A percentile compares a stretch with the other conserved stretches of the same genome.
phyloP scores from a whole-genome alignment of 176 grass and related monocot genomes.

The Bonia amplexicaulis region DNA sequence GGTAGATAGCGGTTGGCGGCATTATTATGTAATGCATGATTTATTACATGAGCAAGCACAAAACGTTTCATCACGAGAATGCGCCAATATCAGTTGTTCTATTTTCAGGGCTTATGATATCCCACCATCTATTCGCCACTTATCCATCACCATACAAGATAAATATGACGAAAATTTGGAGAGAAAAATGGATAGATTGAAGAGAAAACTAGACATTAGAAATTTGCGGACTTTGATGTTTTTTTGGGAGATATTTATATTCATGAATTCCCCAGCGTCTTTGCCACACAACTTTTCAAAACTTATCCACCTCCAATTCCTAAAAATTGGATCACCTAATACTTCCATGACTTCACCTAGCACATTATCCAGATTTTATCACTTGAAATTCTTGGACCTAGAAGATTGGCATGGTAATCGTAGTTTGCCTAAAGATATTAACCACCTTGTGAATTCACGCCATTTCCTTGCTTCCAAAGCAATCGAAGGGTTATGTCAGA shows the following conservation, averaged over 20 bases:
- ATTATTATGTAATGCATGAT: conserved; percentile 17
- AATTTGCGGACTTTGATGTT: neutral
- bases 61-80: neutral
- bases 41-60: neutral
- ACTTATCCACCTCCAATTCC: neutral
- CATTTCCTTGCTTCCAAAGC: neutral
- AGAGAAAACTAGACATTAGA: neutral
- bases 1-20: too few relatives aligned
- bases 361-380: neutral
- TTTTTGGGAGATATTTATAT: neutral
- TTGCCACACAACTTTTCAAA: neutral
- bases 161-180: neutral
- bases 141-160: neutral
- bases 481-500: too few relatives aligned
- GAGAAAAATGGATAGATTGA: conserved; percentile 2
- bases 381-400: neutral
- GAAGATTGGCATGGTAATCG: neutral
- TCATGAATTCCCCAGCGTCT: neutral
- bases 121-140: neutral
- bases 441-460: neutral
- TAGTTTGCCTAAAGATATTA: neutral
- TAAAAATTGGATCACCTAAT: too few relatives aligned
- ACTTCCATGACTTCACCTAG: neutral
- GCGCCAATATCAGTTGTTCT: neutral
- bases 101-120: neutral